Evolutionary conservation across 768 basidiomycete genomes (phyloP), one percentile per base, ranked within the genome.

Genomic region (Lentinula raphanica): DNA sequence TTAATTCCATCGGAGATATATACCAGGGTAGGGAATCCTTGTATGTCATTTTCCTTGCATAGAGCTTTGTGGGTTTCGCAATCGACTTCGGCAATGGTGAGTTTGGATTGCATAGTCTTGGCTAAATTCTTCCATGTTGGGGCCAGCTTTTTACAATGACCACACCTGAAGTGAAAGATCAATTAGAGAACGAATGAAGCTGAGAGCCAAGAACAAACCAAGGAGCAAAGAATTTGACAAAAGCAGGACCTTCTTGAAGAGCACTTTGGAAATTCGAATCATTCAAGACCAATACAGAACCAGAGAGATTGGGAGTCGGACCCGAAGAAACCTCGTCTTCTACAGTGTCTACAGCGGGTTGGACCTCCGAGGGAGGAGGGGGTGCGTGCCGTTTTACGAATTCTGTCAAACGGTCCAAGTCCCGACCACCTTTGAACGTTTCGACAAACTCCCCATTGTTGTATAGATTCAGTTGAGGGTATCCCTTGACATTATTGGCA

Each of bases 71-170:
- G 75, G 0, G 76, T 83, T 17, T 98, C 96, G 66, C 96, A 99
- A 67, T 99, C 84, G 13, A 99, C 87, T 60, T 96, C 86, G 2
- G 86, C 94, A 8, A 99, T 74, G 38, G 82, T 88, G 29, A 95
- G 75, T 49, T 85, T 85, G 60, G 79, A 75, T 63, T 87, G 80
- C 79, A 95, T 85, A 21, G 74, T 73, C 49, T 73, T 70, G 0
- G 91, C 95, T 3, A 99, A 80, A 49, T 88, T 77, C 1, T 74
- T 74, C 92, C 94, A 98, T 0, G 76, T 79, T 53, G 87, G 94
- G 0, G 92, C 91, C 1, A 98, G 79, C 67, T 92, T 92, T 75
- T 97, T 95, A 81, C 96, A 99, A 72, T 98, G 95, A 3, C 91
- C 91, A 68, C 95, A 98, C 92, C 82, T 83, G 38, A 27, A 23